Conservation (phyloP, 2,329 filamentous ascomycete genomes). For the Fusarium sp. region DNA sequence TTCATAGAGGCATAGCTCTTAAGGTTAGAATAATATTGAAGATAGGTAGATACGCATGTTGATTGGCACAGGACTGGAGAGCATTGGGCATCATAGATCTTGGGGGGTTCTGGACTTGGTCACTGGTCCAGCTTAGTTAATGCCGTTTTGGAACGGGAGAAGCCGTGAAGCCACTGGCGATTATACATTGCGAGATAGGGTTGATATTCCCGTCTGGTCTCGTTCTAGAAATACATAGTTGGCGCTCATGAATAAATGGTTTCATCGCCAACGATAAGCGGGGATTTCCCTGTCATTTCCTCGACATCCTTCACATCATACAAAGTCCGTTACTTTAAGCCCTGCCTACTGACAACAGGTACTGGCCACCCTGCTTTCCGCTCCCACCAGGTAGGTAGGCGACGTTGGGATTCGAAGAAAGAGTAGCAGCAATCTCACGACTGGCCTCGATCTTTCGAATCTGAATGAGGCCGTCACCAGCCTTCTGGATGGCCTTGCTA, state of each 20-base stretch:
- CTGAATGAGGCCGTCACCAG: conserved; percentile 91
- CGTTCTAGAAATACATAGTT: conserved; percentile 51
- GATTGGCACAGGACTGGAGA: neutral
- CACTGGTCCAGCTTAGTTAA: neutral
- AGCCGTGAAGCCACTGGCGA: conserved; percentile 3
- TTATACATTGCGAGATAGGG: conserved; percentile 39
- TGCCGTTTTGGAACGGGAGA: neutral
- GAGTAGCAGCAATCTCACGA: conserved; percentile 91
- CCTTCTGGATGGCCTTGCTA: conserved; percentile 90
- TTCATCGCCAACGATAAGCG: conserved; percentile 47
- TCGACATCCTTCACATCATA: conserved; percentile 29
- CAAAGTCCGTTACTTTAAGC: conserved; percentile 40
- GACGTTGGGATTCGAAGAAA: conserved; percentile 92
- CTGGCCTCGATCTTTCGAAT: conserved; percentile 98
- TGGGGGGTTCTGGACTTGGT: neutral
- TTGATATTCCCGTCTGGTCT: conserved; percentile 36
- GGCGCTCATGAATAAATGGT: conserved; percentile 38
- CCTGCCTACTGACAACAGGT: conserved; percentile 63
- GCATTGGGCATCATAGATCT: neutral
- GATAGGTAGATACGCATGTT: neutral
- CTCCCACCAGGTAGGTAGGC: conserved; percentile 88
- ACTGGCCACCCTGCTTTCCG: conserved; percentile 68
- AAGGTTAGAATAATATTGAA: neutral
- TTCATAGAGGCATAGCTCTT: conserved; percentile 47
- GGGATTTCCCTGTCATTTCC: conserved; percentile 45